phyloP scores from a whole-genome alignment of 2,329 filamentous ascomycete genomes.

The Seiridium cupressi region DNA sequence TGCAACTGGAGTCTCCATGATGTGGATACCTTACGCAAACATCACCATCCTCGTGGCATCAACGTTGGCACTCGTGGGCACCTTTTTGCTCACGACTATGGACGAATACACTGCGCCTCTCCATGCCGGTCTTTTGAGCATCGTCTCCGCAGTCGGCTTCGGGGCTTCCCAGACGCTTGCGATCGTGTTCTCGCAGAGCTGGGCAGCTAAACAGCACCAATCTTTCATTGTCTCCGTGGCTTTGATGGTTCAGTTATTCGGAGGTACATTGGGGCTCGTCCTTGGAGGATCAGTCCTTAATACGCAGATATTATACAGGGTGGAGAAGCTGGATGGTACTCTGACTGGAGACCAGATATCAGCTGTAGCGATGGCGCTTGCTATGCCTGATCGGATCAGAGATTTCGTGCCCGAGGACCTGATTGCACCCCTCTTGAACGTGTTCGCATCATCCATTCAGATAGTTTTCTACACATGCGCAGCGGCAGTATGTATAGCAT shows the following conservation, averaged over 20 bases:
- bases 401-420: not conserved
- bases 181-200: constrained; percentile 10
- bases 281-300: constrained; percentile 9
- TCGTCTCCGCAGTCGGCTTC: constrained; percentile 8
- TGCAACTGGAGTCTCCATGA: constrained; percentile 6
- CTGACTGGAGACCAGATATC: constrained; percentile 3
- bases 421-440: not conserved
- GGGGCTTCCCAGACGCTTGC: constrained; percentile 9
- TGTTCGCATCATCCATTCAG: constrained; percentile 5
- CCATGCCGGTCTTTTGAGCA: constrained; percentile 7
- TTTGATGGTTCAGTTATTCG: constrained; percentile 8
- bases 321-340: not conserved
- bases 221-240: constrained; percentile 9
- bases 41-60: constrained; percentile 6
- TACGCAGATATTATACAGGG: not conserved
- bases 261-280: constrained; percentile 9
- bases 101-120: constrained; percentile 1
- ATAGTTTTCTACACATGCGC: constrained; percentile 6
- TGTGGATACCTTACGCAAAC: constrained; percentile 8
- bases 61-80: constrained; percentile 7
- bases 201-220: constrained; percentile 6
- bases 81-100: constrained; percentile 7
- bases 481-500: constrained; percentile 7
- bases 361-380: constrained; percentile 2
- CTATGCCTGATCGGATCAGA: constrained; percentile 1